These are phyloP conservation scores for Sarocladiaceae sp. DNA, from an alignment of 2,329 filamentous ascomycete species.

Conservation along the genomic window DNA sequence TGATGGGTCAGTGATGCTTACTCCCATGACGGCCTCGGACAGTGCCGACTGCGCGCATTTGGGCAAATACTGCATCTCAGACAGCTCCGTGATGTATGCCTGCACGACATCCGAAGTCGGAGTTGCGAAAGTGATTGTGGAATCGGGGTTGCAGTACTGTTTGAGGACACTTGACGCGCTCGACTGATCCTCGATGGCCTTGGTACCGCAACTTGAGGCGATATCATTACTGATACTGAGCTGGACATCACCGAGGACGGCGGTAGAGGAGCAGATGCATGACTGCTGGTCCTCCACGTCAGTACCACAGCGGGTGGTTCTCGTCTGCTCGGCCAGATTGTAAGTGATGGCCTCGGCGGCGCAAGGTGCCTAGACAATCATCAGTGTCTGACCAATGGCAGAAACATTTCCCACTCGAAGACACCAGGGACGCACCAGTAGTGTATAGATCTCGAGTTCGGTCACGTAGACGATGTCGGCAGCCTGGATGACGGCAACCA, in stretches of 20 bases:
- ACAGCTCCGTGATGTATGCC: slow-evolving; percentile 44
- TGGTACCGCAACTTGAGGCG: slow-evolving; percentile 35
- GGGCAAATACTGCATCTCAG: slow-evolving; percentile 30
- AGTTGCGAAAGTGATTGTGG: slow-evolving; percentile 31
- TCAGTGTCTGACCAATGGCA: too few species aligned
- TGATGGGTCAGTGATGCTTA: slow-evolving; percentile 12
- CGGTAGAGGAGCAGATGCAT: slow-evolving; percentile 43
- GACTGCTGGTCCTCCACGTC: slow-evolving; percentile 38
- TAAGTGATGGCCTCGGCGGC: slow-evolving; percentile 38
- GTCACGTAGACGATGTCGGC: slow-evolving; percentile 35
- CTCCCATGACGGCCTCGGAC: slow-evolving; percentile 25
- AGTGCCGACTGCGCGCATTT: slow-evolving; percentile 29
- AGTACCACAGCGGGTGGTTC: slow-evolving; percentile 31
- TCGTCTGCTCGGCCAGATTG: slow-evolving; percentile 36
- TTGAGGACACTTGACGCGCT: slow-evolving; percentile 39
- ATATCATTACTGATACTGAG: slow-evolving; percentile 32
- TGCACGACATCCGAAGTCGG: slow-evolving; percentile 35
- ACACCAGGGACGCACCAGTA: slow-evolving; percentile 30
- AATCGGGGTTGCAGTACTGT: slow-evolving; percentile 42
- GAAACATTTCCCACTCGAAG: too few species aligned
- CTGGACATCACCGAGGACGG: slow-evolving; percentile 25
- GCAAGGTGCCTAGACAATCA: slow-evolving; percentile 49
- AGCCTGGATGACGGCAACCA: slow-evolving; percentile 3
- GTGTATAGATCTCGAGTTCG: slow-evolving; percentile 34
- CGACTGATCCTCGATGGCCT: slow-evolving; percentile 36